These are phyloP conservation scores for Ampelocalamus luodianensis DNA, from an alignment of 176 grass and related monocot genomes.

Conservation along the genomic window DNA sequence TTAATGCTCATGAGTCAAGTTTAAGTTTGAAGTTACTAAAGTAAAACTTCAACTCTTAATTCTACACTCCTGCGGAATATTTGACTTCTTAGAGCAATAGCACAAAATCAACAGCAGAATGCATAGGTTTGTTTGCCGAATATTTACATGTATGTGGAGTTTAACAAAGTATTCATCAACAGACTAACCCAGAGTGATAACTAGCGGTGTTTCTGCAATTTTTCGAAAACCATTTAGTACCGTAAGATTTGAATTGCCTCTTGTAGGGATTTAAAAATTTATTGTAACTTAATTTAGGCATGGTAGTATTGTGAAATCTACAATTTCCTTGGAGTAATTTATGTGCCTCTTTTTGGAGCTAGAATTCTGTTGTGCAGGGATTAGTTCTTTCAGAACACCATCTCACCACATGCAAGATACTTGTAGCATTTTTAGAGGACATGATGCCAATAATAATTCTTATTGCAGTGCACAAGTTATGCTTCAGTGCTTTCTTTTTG, in stretches of 20 bases:
- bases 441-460: slow-evolving; percentile 24
- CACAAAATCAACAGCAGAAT: slow-evolving; percentile 13
- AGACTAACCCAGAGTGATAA: slow-evolving; percentile 6
- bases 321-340: slow-evolving; percentile 1
- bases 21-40: slow-evolving; percentile 22
- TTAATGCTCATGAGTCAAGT: not conserved
- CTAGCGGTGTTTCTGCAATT: not conserved
- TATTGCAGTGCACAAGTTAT: slow-evolving; percentile 2
- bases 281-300: not conserved
- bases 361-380: not conserved
- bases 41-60: not conserved
- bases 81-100: not conserved
- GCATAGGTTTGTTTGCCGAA: slow-evolving; percentile 14
- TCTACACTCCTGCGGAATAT: not conserved
- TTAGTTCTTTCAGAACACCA: not conserved
- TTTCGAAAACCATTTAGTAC: not conserved
- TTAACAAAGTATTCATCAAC: not conserved
- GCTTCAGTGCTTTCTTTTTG: slow-evolving; percentile 15
- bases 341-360: slow-evolving; percentile 30
- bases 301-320: not conserved
- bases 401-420: not conserved
- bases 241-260: not conserved
- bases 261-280: not conserved
- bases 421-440: slow-evolving; percentile 22
- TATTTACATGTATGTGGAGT: not conserved